Evolutionary conservation across 2,329 filamentous ascomycete genomes (phyloP).

Genomic region (Colletotrichum limetticola): DNA sequence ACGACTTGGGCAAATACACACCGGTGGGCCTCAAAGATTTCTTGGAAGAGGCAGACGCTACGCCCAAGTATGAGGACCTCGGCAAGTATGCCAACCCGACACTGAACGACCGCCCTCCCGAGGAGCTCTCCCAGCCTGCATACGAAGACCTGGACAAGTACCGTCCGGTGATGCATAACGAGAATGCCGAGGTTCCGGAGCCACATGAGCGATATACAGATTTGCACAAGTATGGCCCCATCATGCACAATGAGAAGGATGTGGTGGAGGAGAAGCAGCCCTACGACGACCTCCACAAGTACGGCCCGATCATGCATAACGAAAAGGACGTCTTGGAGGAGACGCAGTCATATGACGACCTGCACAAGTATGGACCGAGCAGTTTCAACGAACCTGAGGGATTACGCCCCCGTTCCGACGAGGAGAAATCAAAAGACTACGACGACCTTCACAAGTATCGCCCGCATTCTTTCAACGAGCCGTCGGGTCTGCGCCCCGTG

Average conservation of each 20-base stretch:
- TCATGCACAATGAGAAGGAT: conserved; percentile 48
- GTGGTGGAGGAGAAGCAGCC: conserved; percentile 47
- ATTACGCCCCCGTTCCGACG: conserved; percentile 41
- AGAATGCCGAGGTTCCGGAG: conserved; percentile 37
- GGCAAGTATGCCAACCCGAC: conserved; percentile 43
- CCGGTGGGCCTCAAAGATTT: conserved; percentile 39
- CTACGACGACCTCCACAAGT: conserved; percentile 52
- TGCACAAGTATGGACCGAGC: conserved; percentile 48
- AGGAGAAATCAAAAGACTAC: conserved; percentile 54
- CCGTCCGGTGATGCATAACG: conserved; percentile 47
- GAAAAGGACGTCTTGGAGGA: conserved; percentile 51
- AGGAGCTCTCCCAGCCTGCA: conserved; percentile 38
- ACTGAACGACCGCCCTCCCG: conserved; percentile 22
- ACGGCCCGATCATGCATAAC: conserved; percentile 43
- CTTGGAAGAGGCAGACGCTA: neutral
- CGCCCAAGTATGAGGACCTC: conserved; percentile 48
- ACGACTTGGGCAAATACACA: conserved; percentile 55
- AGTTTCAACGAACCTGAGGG: conserved; percentile 51
- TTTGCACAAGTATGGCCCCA: conserved; percentile 36
- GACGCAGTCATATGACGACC: conserved; percentile 51
- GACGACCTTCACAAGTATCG: conserved; percentile 48
- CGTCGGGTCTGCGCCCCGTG: conserved; percentile 43
- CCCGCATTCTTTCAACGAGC: conserved; percentile 47
- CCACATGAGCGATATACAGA: conserved; percentile 35
- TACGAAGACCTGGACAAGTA: conserved; percentile 51